Evolutionary conservation across 257 asterid species (phyloP).

Genomic region (Solanum peruvianum): DNA sequence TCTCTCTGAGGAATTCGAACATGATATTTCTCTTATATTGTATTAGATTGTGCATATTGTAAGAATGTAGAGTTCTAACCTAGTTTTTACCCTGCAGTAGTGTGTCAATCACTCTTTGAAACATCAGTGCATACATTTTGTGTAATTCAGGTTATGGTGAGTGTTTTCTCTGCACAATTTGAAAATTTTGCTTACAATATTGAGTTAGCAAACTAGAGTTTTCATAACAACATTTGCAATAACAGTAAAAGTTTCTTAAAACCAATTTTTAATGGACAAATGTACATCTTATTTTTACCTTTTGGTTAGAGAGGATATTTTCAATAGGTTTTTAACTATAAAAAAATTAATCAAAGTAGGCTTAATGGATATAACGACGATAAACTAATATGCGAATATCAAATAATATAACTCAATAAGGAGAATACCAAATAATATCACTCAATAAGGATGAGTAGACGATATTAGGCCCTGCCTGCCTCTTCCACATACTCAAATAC

Average conservation of each 20-base stretch:
- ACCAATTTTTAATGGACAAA: not conserved
- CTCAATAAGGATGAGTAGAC: too few relatives aligned
- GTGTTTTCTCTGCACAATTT: not conserved
- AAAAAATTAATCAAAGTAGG: not conserved
- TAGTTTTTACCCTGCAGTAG: not conserved
- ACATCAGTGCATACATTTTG: too few relatives aligned
- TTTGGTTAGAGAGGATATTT: not conserved
- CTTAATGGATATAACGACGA: not conserved
- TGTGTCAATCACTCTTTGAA: not conserved
- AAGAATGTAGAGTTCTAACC: slow-evolving; percentile 26
- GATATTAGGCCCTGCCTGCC: too few relatives aligned
- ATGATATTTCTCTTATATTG: slow-evolving; percentile 8
- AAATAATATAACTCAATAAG: not conserved
- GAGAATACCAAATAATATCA: too few relatives aligned
- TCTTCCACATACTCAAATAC: too few relatives aligned
- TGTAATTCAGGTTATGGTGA: not conserved
- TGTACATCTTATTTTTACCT: not conserved
- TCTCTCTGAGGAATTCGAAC: slow-evolving; percentile 3
- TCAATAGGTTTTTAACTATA: not conserved
- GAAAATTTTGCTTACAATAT: not conserved
- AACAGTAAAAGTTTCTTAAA: not conserved
- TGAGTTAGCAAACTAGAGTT: not conserved
- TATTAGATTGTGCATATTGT: slow-evolving; percentile 26
- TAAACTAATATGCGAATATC: not conserved
- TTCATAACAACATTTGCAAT: not conserved